phyloP scores from a whole-genome alignment of 2,329 filamentous ascomycete genomes.

The Magnaporthiopsis poae region DNA sequence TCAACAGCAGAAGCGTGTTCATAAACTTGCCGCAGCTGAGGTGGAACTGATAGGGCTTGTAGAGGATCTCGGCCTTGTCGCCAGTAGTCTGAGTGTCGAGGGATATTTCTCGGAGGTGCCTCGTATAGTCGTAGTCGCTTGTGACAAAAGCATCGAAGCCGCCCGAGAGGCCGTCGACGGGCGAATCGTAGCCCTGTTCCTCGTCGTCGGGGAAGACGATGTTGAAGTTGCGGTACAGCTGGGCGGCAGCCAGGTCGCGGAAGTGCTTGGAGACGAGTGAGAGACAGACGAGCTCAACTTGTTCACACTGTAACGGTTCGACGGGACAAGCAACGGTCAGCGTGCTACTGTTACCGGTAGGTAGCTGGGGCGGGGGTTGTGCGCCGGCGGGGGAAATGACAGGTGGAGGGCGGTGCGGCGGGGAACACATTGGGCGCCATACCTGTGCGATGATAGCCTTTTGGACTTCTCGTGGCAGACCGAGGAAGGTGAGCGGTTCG shows the following conservation, averaged over 20 bases:
- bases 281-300: slow-evolving; percentile 45
- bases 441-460: slow-evolving; percentile 39
- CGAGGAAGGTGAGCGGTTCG: slow-evolving; percentile 25
- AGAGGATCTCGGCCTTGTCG: slow-evolving; percentile 41
- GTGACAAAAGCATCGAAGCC: slow-evolving; percentile 53
- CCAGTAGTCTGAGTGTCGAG: slow-evolving; percentile 47
- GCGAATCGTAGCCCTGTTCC: slow-evolving; percentile 38
- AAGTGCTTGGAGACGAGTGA: slow-evolving; percentile 49
- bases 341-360: not conserved
- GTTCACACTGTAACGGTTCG: slow-evolving; percentile 32
- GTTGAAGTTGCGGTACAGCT: slow-evolving; percentile 50
- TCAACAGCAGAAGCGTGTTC: slow-evolving; percentile 49
- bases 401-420: not conserved
- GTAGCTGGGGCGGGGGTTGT: not conserved
- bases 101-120: slow-evolving; percentile 44
- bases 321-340: not conserved
- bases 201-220: slow-evolving; percentile 54
- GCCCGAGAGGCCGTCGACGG: slow-evolving; percentile 47
- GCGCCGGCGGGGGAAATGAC: not conserved
- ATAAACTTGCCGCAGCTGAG: slow-evolving; percentile 54
- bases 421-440: slow-evolving; percentile 13
- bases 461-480: slow-evolving; percentile 38
- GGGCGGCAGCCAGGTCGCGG: slow-evolving; percentile 45
- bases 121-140: slow-evolving; percentile 54
- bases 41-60: slow-evolving; percentile 44